Conservation (phyloP, 495 filamentous ascomycete genomes). For the Penicillium turbatum region DNA sequence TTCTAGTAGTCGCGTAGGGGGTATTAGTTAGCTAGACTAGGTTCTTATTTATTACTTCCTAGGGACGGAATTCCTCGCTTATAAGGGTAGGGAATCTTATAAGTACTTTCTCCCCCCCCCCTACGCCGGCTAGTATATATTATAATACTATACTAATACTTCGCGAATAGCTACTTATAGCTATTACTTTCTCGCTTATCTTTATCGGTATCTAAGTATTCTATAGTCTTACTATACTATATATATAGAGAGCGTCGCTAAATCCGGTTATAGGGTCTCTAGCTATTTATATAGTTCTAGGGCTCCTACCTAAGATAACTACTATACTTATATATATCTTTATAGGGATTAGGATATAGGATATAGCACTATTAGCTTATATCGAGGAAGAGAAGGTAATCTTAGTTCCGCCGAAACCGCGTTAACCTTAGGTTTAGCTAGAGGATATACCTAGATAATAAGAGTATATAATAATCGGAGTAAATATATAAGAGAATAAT, state of each 20-base stretch:
- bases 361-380: not conserved
- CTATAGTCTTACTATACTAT: slow-evolving; percentile 9
- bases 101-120: not conserved
- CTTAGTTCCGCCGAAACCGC: too few species aligned
- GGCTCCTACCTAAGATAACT: slow-evolving; percentile 6
- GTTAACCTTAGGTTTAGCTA: too few species aligned
- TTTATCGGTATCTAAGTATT: slow-evolving; percentile 9
- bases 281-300: slow-evolving; percentile 1
- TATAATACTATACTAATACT: not conserved
- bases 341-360: not conserved
- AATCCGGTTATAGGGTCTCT: slow-evolving; percentile 7
- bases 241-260: not conserved
- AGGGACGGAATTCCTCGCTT: not conserved
- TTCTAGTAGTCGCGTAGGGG: slow-evolving; percentile 3
- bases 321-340: not conserved
- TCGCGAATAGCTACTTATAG: not conserved
- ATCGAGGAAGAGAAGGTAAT: too few species aligned
- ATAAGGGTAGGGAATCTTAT: not conserved
- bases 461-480: too few species aligned
- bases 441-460: too few species aligned
- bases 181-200: not conserved
- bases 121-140: too few species aligned
- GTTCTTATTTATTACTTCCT: not conserved
- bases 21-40: not conserved
- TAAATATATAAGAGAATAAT: too few species aligned